phyloP scores from a whole-genome alignment of 495 filamentous ascomycete genomes.

The Xylaria intraflava region DNA sequence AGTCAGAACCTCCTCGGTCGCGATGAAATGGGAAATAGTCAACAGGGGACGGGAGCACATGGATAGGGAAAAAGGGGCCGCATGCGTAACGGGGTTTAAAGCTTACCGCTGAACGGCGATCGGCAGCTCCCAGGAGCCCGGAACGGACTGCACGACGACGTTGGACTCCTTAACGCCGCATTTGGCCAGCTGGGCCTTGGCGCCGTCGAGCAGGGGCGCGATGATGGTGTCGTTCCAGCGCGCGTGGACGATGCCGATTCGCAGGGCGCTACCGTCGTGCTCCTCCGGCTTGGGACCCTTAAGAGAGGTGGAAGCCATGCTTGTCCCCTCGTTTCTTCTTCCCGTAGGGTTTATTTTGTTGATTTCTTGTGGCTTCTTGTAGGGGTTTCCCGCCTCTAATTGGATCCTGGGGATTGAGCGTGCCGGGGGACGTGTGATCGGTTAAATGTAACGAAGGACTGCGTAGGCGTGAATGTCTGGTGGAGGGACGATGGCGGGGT shows the following conservation, averaged over 20 bases:
- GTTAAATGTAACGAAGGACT: too few species aligned
- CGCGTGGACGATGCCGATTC: conserved; percentile 91
- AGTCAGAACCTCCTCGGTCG: not conserved
- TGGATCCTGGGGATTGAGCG: too few species aligned
- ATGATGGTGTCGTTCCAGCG: conserved; percentile 83
- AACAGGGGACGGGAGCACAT: not conserved
- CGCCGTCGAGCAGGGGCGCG: conserved; percentile 67
- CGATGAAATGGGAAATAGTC: not conserved
- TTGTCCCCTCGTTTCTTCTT: not conserved
- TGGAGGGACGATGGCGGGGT: too few species aligned
- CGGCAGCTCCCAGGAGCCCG: conserved; percentile 89
- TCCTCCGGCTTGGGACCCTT: conserved; percentile 42
- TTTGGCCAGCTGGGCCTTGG: conserved; percentile 42
- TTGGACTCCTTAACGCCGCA: conserved; percentile 81
- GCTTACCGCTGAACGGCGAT: conserved; percentile 76
- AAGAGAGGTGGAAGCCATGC: conserved; percentile 19
- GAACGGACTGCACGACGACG: conserved; percentile 82
- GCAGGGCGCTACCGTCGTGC: conserved; percentile 67
- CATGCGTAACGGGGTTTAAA: too few species aligned
- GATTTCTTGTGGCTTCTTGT: not conserved
- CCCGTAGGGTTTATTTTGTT: not conserved
- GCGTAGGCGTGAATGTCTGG: too few species aligned
- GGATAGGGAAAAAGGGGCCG: not conserved
- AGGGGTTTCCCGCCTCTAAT: too few species aligned
- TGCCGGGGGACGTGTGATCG: too few species aligned